Conservation (phyloP, 75 land plant species). For the Sequoia sempervirens region DNA sequence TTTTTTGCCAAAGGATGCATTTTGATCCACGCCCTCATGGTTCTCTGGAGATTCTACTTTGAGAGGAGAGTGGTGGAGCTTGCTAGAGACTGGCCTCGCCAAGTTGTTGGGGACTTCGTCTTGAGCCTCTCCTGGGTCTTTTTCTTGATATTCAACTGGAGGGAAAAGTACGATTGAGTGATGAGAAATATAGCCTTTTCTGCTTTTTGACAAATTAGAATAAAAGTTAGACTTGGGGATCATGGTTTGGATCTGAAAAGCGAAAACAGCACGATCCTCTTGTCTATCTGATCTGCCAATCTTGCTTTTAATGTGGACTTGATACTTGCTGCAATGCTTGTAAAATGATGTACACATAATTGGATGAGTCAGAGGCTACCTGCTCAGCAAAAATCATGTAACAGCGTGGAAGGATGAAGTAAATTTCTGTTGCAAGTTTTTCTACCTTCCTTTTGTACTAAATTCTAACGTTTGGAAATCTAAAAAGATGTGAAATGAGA, state of each 20-base stretch:
- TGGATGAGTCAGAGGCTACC: background rate
- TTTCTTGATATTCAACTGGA: conserved; percentile 56
- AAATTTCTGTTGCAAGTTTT: background rate
- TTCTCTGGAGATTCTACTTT: conserved; percentile 15
- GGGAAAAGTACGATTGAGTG: background rate
- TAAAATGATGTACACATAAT: background rate
- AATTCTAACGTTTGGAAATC: background rate
- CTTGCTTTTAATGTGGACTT: background rate
- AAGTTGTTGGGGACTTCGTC: conserved; percentile 45
- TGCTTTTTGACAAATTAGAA: background rate
- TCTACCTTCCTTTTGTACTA: background rate
- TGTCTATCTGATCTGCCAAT: background rate
- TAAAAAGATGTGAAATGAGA: background rate
- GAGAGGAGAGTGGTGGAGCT: conserved; percentile 20
- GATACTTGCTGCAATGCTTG: background rate
- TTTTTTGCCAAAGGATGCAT: conserved; percentile 29
- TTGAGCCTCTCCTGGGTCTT: conserved; percentile 60
- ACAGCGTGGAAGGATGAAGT: background rate
- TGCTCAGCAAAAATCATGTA: background rate
- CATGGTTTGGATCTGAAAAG: background rate
- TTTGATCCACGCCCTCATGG: conserved; percentile 16
- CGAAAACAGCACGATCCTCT: background rate
- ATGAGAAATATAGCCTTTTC: background rate
- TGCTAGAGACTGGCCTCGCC: conserved; percentile 46
- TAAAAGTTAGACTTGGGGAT: background rate